A percentile compares a stretch with the other conserved stretches of the same genome.
phyloP scores from a whole-genome alignment of 352 stramenopile genomes.

The Globisporangium camurandrum region DNA sequence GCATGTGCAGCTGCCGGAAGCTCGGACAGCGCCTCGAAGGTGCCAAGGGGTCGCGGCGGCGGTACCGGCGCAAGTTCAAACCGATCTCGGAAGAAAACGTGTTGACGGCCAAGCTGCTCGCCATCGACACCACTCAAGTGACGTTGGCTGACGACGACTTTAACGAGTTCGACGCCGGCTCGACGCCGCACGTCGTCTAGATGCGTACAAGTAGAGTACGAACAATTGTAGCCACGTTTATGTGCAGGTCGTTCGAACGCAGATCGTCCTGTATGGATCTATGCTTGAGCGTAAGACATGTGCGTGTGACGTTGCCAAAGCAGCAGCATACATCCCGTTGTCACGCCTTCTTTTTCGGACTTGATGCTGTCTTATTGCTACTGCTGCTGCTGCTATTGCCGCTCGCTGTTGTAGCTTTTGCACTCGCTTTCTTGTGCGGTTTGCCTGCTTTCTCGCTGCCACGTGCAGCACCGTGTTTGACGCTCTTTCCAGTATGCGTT shows the following conservation, averaged over 20 bases:
- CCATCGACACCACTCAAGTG: constrained; percentile 1
- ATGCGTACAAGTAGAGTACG: background rate
- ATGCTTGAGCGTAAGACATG: too few species aligned
- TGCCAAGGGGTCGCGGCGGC: constrained; percentile 10
- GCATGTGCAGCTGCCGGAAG: constrained; percentile 29
- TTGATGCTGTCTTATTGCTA: background rate
- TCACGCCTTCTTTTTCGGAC: background rate
- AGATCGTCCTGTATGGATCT: too few species aligned
- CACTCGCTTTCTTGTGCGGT: background rate
- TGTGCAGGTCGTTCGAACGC: too few species aligned
- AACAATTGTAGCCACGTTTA: background rate
- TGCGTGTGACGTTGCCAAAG: too few species aligned
- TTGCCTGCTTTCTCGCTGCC: background rate
- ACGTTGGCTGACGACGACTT: constrained; percentile 6
- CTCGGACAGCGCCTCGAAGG: constrained; percentile 24
- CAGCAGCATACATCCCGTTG: too few species aligned
- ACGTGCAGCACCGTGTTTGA: background rate
- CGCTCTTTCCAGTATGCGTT: background rate
- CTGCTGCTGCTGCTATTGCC: background rate
- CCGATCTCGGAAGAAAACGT: constrained; percentile 16
- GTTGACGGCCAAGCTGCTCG: constrained; percentile 14
- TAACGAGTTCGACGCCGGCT: constrained; percentile 5
- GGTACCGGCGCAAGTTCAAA: constrained; percentile 18
- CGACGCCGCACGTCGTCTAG: background rate
- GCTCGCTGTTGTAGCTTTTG: background rate